Evolutionary conservation across 2,329 filamentous ascomycete genomes (phyloP), one percentile per base, ranked within the genome.

Genomic region (Ophiocordyceps sinensis): DNA sequence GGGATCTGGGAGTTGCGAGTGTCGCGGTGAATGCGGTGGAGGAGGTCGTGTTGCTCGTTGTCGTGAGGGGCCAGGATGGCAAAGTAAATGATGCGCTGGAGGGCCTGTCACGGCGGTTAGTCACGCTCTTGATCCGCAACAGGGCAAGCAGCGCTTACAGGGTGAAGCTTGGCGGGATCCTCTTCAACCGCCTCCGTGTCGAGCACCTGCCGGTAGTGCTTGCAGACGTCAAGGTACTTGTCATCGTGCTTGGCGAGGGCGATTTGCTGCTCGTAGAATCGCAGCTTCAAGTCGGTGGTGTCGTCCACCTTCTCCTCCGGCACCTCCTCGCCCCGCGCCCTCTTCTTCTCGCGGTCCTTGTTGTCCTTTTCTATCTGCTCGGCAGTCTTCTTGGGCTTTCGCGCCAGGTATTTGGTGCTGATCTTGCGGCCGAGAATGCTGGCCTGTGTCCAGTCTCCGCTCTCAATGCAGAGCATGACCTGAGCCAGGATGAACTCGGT

Each of bases 401-500:
- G 79, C 38, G 84, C 67, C 51, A 98, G 83, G 64, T 94, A 98
- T 56, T 77, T 76, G 50, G 87, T 95, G 75, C 86, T 91, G 64
- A 98, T 94, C 77, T 98, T 98, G 60, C 91, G 83, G 61, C 82
- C 86, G 40, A 98, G 71, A 53, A 98, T 95, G 39, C 80, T 79
- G 28, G 89, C 91, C 61, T 98, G 93, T 53, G 82, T 93, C 88
- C 88, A 98, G 61, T 98, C 91, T 43, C 80, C 84, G 55, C 80
- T 89, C 65, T 95, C 83, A 60, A 98, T 96, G 67, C 91, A 98
- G 40, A 98, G 75, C 29, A 79, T 75, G 34, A 96, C 89, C 64
- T 98, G 91, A 47, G 93, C 85, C 41, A 98, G 71, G 56, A 98
- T 98, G 60, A 98, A 98, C 57, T 96, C 91, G 5, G 88, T 95